Conservation (phyloP, 2,329 filamentous ascomycete species). For the Diplodia sapinea region DNA sequence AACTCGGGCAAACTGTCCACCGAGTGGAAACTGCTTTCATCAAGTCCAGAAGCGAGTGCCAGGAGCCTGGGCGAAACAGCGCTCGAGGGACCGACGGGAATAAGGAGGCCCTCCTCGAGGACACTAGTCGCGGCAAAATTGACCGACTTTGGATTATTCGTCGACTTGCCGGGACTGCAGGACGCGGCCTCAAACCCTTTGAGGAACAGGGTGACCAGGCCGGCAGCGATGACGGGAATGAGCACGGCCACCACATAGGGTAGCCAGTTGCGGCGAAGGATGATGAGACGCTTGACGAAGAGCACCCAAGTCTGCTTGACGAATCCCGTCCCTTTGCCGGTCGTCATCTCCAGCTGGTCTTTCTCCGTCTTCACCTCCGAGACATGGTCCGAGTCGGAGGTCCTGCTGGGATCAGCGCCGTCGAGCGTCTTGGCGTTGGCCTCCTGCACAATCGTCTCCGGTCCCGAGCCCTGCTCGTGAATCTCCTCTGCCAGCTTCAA, state of each 20-base stretch:
- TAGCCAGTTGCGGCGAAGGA: slow-evolving; percentile 78
- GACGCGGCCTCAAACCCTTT: slow-evolving; percentile 60
- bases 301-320: slow-evolving; percentile 73
- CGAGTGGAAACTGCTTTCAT: slow-evolving; percentile 49
- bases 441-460: slow-evolving; percentile 37
- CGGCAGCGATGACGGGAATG: slow-evolving; percentile 79
- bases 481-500: slow-evolving; percentile 83
- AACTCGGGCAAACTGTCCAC: slow-evolving; percentile 73
- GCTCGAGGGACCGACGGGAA: slow-evolving; percentile 50
- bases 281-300: slow-evolving; percentile 76
- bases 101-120: slow-evolving; percentile 35
- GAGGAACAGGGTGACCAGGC: slow-evolving; percentile 78
- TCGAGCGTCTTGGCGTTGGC: slow-evolving; percentile 33
- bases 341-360: slow-evolving; percentile 58
- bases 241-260: slow-evolving; percentile 76
- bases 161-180: slow-evolving; percentile 50
- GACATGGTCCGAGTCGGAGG: slow-evolving; percentile 41
- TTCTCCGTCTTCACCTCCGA: slow-evolving; percentile 40
- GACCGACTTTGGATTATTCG: slow-evolving; percentile 40
- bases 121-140: slow-evolving; percentile 37
- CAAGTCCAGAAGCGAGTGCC: slow-evolving; percentile 39
- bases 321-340: slow-evolving; percentile 73
- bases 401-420: slow-evolving; percentile 33
- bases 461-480: slow-evolving; percentile 31
- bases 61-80: slow-evolving; percentile 43